Percentiles rank a stretch among this genome's conserved stretches.
phyloP scores from a whole-genome alignment of 179 eudicot species.

The Vitellaria paradoxa region DNA sequence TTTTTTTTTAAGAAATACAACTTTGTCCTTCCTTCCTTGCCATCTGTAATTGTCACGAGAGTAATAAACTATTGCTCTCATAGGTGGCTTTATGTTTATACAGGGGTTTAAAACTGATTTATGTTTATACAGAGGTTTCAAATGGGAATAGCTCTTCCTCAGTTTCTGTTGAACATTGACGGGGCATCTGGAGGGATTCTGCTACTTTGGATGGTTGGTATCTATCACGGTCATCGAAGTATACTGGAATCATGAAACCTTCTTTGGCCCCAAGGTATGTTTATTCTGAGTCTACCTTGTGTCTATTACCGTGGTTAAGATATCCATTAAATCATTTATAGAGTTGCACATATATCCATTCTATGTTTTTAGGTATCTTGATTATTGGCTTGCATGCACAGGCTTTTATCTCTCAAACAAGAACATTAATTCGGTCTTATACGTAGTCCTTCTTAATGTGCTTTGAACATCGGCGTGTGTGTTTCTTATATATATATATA shows the following conservation, averaged over 20 bases:
- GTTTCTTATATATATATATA: not conserved
- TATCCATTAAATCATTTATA: not conserved
- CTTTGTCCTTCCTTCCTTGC: no score
- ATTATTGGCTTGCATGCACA: not conserved
- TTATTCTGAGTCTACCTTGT: slow-evolving; percentile 1
- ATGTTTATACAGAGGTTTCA: slow-evolving; percentile 68
- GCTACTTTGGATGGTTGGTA: slow-evolving; percentile 89
- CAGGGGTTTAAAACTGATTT: not conserved
- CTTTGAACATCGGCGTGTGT: not conserved
- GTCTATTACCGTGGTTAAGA: not conserved
- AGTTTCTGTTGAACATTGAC: slow-evolving; percentile 73
- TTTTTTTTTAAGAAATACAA: no score
- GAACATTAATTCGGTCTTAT: not conserved
- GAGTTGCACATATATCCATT: not conserved
- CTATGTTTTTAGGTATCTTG: not conserved
- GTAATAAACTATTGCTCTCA: no score
- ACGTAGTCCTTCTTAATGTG: not conserved
- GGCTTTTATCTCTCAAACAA: not conserved
- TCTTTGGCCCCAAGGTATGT: slow-evolving; percentile 81
- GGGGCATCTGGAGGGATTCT: slow-evolving; percentile 89
- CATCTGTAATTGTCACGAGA: no score
- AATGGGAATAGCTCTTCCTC: no score
- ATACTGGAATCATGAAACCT: slow-evolving; percentile 90
- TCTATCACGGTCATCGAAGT: slow-evolving; percentile 76
- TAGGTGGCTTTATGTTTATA: no score